phyloP scores from a whole-genome alignment of 2,329 filamentous ascomycete species.

The Aspergillus jensenii region DNA sequence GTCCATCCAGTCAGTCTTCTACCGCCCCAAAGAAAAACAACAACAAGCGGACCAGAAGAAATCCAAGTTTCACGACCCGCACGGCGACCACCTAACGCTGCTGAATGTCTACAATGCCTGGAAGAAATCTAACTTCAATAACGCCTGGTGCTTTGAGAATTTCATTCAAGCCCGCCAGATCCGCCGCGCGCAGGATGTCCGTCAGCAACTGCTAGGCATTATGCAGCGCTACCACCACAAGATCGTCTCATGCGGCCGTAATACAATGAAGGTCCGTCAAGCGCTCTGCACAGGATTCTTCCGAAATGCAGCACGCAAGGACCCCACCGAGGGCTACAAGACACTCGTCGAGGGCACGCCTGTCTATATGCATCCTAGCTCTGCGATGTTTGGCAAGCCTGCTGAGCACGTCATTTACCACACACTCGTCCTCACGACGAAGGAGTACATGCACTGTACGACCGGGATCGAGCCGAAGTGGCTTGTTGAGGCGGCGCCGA shows the following conservation, averaged over 20 bases:
- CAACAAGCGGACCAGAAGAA: slow-evolving; percentile 96
- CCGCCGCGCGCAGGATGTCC: slow-evolving; percentile 84
- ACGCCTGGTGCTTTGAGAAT: slow-evolving; percentile 95
- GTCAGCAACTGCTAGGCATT: slow-evolving; percentile 87
- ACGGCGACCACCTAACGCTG: slow-evolving; percentile 90
- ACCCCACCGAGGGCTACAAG: slow-evolving; percentile 96
- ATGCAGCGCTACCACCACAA: slow-evolving; percentile 87
- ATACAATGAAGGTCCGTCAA: slow-evolving; percentile 83
- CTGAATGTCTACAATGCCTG: slow-evolving; percentile 98
- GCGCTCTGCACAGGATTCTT: slow-evolving; percentile 94
- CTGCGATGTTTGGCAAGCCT: slow-evolving; percentile 90
- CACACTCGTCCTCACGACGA: slow-evolving; percentile 54
- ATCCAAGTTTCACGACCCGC: slow-evolving; percentile 92
- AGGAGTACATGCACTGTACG: slow-evolving; percentile 97
- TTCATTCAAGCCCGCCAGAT: slow-evolving; percentile 93
- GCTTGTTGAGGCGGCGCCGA: slow-evolving; percentile 94
- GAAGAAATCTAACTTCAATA: slow-evolving; percentile 80
- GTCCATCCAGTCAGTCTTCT: slow-evolving; percentile 82
- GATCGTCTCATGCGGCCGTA: slow-evolving; percentile 79
- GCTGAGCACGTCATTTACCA: slow-evolving; percentile 97
- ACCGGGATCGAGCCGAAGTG: slow-evolving; percentile 91
- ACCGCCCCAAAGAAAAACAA: slow-evolving; percentile 96
- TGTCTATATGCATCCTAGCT: slow-evolving; percentile 90
- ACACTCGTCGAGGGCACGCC: slow-evolving; percentile 93
- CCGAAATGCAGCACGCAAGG: slow-evolving; percentile 90